Conservation (phyloP, 106 monocot species). For the Platanthera guangdongensis region DNA sequence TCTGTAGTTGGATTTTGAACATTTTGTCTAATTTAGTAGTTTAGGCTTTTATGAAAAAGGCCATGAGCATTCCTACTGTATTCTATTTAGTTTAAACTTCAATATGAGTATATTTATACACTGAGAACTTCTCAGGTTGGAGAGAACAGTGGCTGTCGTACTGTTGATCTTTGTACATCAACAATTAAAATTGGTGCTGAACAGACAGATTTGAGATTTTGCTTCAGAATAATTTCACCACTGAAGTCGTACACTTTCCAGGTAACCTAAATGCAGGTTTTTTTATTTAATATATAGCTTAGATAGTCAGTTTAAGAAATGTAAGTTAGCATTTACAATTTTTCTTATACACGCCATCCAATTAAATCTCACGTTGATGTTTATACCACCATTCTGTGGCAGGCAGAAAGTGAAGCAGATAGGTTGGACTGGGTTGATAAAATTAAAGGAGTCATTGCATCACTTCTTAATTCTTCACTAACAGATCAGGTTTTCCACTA, state of each 20-base stretch:
- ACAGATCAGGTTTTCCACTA: constrained; percentile 45
- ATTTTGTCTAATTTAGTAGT: background rate
- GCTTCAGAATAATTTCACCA: constrained; percentile 96
- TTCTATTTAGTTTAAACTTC: background rate
- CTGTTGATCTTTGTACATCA: constrained; percentile 83
- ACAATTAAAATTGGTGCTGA: constrained; percentile 94
- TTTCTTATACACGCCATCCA: background rate
- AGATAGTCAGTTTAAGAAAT: background rate
- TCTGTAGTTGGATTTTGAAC: background rate
- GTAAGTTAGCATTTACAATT: background rate
- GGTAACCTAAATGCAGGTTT: constrained; percentile 29
- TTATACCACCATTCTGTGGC: constrained; percentile 4
- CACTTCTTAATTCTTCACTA: constrained; percentile 67
- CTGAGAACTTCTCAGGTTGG: constrained; percentile 39
- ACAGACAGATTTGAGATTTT: constrained; percentile 82
- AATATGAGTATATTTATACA: background rate
- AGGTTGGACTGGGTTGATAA: constrained; percentile 90
- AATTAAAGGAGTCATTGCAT: constrained; percentile 88
- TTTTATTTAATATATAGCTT: background rate
- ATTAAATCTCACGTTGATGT: background rate
- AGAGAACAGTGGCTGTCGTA: constrained; percentile 47
- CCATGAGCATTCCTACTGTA: background rate
- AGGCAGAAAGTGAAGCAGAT: constrained; percentile 85
- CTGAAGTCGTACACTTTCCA: constrained; percentile 74
- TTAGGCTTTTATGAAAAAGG: background rate